Evolutionary conservation across 805 yeast genomes (phyloP).

Genomic region (Ogataea sp.): DNA sequence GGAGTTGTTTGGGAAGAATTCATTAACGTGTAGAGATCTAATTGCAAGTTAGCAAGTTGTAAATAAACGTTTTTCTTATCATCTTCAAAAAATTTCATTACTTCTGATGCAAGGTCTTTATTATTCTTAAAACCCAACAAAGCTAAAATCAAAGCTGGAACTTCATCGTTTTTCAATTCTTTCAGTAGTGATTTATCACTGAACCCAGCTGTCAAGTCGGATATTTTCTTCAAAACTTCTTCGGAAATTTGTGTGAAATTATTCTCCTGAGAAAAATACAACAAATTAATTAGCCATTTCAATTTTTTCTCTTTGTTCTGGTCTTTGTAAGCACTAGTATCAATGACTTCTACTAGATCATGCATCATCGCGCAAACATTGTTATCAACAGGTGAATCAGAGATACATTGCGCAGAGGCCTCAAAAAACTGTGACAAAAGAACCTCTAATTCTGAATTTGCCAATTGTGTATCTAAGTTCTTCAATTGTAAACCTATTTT

Average conservation of each 20-base stretch:
- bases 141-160: slow-evolving; percentile 17
- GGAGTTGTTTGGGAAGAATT: no score
- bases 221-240: slow-evolving; percentile 5
- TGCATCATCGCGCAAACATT: slow-evolving; percentile 14
- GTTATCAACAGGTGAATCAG: slow-evolving; percentile 18
- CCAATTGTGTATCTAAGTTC: background rate
- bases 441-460: no score
- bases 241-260: slow-evolving; percentile 16
- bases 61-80: no score
- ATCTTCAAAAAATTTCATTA: no score
- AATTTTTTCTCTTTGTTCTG: slow-evolving; percentile 11
- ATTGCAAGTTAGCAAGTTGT: no score
- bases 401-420: slow-evolving; percentile 23
- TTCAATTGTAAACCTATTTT: background rate
- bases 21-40: no score
- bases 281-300: slow-evolving; percentile 19
- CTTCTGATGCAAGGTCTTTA: background rate
- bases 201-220: slow-evolving; percentile 1
- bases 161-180: slow-evolving; percentile 16
- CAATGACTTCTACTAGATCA: no score
- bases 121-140: slow-evolving; percentile 14
- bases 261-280: slow-evolving; percentile 23
- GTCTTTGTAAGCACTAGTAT: slow-evolving; percentile 7
- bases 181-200: slow-evolving; percentile 3
- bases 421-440: slow-evolving; percentile 15